Evolutionary conservation across 345 rosid genomes (phyloP).

Genomic region (Physaria fendleri): DNA sequence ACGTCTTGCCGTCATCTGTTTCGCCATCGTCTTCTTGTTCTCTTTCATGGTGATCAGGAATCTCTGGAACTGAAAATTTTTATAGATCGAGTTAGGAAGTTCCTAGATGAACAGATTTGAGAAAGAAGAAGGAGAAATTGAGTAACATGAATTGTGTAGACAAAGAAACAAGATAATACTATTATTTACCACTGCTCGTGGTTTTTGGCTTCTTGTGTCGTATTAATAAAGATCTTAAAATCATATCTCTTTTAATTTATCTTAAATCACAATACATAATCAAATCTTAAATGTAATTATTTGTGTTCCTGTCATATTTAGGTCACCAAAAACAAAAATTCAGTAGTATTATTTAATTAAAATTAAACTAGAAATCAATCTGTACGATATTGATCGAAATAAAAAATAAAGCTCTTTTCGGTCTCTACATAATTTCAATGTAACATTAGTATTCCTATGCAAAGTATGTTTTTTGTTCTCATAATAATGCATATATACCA

Average conservation of each 20-base stretch:
- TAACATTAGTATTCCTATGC: too few relatives aligned
- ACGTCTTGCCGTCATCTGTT: conserved; percentile 66
- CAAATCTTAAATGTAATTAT: background rate
- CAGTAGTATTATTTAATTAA: background rate
- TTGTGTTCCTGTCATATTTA: background rate
- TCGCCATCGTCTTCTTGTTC: conserved; percentile 50
- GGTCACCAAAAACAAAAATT: background rate
- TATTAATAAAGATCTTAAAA: background rate
- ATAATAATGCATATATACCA: too few relatives aligned
- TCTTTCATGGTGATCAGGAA: conserved; percentile 11
- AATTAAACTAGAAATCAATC: background rate
- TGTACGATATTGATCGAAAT: background rate
- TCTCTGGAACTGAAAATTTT: background rate
- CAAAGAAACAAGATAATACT: conserved; percentile 4
- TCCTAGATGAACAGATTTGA: background rate
- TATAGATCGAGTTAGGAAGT: conserved; percentile 6
- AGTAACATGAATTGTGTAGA: conserved; percentile 14
- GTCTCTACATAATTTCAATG: too few relatives aligned
- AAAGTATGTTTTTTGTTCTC: too few relatives aligned
- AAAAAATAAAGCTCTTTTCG: too few relatives aligned
- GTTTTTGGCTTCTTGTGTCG: conserved; percentile 21
- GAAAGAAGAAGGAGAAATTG: background rate
- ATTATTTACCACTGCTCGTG: conserved; percentile 12
- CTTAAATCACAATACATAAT: conserved; percentile 2
- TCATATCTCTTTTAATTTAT: background rate